Conservation (phyloP, 495 filamentous ascomycete genomes). For the Tuber umbilicatum region DNA sequence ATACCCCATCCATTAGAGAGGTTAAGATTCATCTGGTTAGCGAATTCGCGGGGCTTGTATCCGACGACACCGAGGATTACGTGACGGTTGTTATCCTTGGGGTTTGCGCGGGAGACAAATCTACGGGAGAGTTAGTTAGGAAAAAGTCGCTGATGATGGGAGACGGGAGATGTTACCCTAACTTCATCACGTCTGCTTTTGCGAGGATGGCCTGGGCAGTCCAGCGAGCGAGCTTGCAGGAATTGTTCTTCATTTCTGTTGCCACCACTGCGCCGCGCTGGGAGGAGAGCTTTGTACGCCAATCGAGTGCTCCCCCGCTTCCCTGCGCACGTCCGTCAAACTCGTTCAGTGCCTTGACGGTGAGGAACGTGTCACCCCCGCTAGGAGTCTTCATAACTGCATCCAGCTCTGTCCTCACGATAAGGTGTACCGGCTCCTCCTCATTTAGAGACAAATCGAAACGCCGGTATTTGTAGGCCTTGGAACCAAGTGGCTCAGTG, state of each 20-base stretch:
- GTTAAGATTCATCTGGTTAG: constrained; percentile 94
- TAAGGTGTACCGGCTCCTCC: constrained; percentile 82
- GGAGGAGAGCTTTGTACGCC: constrained; percentile 83
- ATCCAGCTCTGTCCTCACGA: constrained; percentile 94
- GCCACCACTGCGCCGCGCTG: constrained; percentile 94
- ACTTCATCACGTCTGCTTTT: constrained; percentile 93
- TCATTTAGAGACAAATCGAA: constrained; percentile 92
- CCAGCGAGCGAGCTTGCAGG: constrained; percentile 94
- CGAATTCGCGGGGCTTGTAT: constrained; percentile 96
- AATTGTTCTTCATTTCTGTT: constrained; percentile 99
- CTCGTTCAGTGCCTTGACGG: constrained; percentile 95
- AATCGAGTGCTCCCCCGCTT: constrained; percentile 87
- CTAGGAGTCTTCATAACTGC: constrained; percentile 84
- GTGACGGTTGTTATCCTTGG: constrained; percentile 80
- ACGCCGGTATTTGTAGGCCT: constrained; percentile 94
- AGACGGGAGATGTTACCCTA: constrained; percentile 57
- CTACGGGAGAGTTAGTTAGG: constrained; percentile 43
- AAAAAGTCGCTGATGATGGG: background rate
- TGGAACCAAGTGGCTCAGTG: constrained; percentile 83
- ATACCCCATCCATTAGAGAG: constrained; percentile 98
- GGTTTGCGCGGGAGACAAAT: constrained; percentile 89
- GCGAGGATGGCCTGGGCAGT: constrained; percentile 92
- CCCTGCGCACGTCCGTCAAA: constrained; percentile 97
- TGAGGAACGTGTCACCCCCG: constrained; percentile 80
- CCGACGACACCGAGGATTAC: constrained; percentile 91